A percentile compares a stretch with the other conserved stretches of the same genome.
phyloP scores from a whole-genome alignment of 345 rosid species.

The Acer saccharum region DNA sequence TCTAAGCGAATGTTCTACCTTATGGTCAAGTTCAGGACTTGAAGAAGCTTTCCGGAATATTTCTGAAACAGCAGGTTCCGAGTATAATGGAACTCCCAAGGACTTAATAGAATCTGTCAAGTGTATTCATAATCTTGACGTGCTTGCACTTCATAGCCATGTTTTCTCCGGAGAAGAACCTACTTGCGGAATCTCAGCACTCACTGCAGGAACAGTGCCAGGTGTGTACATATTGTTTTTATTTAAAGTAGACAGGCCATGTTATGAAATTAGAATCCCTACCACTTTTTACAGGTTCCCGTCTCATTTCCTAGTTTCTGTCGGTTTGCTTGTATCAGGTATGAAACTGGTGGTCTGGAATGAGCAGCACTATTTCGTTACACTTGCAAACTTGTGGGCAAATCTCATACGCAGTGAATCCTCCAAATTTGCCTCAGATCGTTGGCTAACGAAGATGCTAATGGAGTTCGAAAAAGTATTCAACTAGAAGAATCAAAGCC shows the following conservation, averaged over 20 bases:
- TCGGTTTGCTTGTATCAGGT: constrained; percentile 46
- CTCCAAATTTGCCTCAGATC: constrained; percentile 54
- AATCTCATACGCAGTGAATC: constrained; percentile 56
- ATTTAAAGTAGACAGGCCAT: neutral
- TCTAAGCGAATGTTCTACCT: constrained; percentile 53
- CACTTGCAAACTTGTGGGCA: constrained; percentile 83
- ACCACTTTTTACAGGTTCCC: neutral
- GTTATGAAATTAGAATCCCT: neutral
- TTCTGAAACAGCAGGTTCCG: constrained; percentile 35
- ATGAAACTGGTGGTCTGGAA: constrained; percentile 65
- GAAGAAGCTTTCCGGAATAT: constrained; percentile 55
- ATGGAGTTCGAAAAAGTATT: neutral
- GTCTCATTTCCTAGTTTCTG: constrained; percentile 9
- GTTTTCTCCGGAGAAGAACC: constrained; percentile 52
- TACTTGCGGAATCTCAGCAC: constrained; percentile 58
- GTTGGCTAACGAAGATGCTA: constrained; percentile 17
- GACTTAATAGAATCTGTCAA: constrained; percentile 55
- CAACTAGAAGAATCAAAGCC: neutral
- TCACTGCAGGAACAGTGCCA: constrained; percentile 46
- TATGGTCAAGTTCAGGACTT: constrained; percentile 83
- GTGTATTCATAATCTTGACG: constrained; percentile 47
- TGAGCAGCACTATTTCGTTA: constrained; percentile 55
- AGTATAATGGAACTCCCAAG: constrained; percentile 27
- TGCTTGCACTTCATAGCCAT: constrained; percentile 36
- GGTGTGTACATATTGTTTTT: constrained; percentile 42